These are phyloP conservation scores for Nakataea oryzae DNA, from an alignment of 2,329 filamentous ascomycete genomes.

Conservation along the genomic window DNA sequence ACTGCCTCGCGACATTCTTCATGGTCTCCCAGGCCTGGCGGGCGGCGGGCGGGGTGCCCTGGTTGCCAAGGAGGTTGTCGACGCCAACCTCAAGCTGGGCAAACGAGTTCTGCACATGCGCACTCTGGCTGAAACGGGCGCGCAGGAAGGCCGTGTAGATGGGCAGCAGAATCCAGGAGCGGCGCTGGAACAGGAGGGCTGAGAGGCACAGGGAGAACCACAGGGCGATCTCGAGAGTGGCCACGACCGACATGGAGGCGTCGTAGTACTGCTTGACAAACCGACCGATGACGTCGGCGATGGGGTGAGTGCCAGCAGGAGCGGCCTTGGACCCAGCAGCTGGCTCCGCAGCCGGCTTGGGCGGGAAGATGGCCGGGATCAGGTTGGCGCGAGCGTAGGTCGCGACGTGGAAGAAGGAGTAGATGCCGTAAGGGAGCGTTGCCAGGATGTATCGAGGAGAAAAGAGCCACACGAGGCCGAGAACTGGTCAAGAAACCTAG, in stretches of 20 bases:
- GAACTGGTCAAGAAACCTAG: slow-evolving; percentile 40
- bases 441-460: slow-evolving; percentile 82
- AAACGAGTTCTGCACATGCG: slow-evolving; percentile 81
- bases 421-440: slow-evolving; percentile 87
- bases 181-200: slow-evolving; percentile 77
- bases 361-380: slow-evolving; percentile 74
- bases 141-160: slow-evolving; percentile 91
- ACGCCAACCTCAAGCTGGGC: slow-evolving; percentile 60
- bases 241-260: slow-evolving; percentile 85
- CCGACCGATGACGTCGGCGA: slow-evolving; percentile 74
- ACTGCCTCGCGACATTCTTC: slow-evolving; percentile 65
- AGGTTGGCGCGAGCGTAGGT: slow-evolving; percentile 93
- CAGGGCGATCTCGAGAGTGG: slow-evolving; percentile 75
- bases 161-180: slow-evolving; percentile 78
- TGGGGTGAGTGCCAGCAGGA: slow-evolving; percentile 35
- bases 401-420: slow-evolving; percentile 96
- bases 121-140: slow-evolving; percentile 80
- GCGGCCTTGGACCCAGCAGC: slow-evolving; percentile 48
- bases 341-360: slow-evolving; percentile 43
- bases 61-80: slow-evolving; percentile 74
- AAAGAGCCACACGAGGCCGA: slow-evolving; percentile 93
- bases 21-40: slow-evolving; percentile 70
- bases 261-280: slow-evolving; percentile 99
- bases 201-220: slow-evolving; percentile 76
- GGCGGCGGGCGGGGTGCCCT: slow-evolving; percentile 72